phyloP scores from a whole-genome alignment of 164 flowering plant species.

The Tinospora cordifolia region DNA sequence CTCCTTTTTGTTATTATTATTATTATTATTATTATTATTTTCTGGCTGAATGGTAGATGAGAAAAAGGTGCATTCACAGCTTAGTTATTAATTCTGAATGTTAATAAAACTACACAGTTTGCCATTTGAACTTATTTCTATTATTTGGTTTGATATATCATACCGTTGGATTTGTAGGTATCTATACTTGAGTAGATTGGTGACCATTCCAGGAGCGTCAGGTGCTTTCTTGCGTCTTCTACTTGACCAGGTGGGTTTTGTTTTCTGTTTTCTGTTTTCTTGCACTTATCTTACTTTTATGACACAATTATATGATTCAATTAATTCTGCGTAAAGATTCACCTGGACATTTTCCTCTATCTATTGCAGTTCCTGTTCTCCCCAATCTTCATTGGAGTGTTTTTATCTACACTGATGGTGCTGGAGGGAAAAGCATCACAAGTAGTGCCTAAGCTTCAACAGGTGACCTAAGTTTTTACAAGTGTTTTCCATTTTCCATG shows the following conservation, averaged over 20 bases:
- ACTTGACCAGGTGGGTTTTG: constrained; percentile 60
- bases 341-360: neutral
- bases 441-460: constrained; percentile 78
- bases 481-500: neutral
- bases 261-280: neutral
- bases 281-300: neutral
- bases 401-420: constrained; percentile 57
- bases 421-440: constrained; percentile 77
- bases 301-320: neutral
- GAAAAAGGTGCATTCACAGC: neutral
- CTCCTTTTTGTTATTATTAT: neutral
- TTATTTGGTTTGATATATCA: neutral
- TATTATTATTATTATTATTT: neutral
- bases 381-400: constrained; percentile 73
- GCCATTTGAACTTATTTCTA: neutral
- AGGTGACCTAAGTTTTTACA: constrained; percentile 31
- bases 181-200: constrained; percentile 55
- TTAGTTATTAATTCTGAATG: neutral
- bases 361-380: constrained; percentile 69
- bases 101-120: neutral
- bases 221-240: constrained; percentile 68
- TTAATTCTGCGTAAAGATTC: neutral
- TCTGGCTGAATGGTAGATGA: neutral
- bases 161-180: constrained; percentile 42
- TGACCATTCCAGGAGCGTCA: constrained; percentile 56